Evolutionary conservation across 768 basidiomycete species (phyloP).

Genomic region (Boletus patriciae): DNA sequence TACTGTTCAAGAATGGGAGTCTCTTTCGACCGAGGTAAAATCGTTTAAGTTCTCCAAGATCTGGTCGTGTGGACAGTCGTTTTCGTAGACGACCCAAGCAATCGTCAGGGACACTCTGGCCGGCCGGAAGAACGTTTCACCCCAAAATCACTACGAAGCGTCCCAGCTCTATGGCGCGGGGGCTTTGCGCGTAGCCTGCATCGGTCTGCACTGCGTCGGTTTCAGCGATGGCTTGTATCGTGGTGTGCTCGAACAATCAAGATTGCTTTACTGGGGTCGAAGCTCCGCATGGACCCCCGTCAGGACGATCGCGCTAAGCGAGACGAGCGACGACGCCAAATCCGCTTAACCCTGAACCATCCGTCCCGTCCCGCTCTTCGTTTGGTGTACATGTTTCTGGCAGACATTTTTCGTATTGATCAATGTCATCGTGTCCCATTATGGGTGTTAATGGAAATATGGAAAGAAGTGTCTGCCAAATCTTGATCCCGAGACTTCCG

Average conservation of each 20-base stretch:
- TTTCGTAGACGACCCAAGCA: conserved; percentile 56
- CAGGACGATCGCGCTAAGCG: conserved; percentile 9
- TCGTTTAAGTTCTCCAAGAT: not conserved
- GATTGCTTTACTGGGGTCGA: conserved; percentile 27
- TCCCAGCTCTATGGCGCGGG: conserved; percentile 71
- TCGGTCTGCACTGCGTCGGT: conserved; percentile 74
- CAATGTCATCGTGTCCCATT: not conserved
- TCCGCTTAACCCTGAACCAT: conserved; percentile 6
- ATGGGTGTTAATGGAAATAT: not conserved
- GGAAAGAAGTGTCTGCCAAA: not conserved
- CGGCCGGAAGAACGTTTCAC: conserved; percentile 71
- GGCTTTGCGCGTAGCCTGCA: conserved; percentile 69
- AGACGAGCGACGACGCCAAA: conserved; percentile 16
- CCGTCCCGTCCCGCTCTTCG: not conserved
- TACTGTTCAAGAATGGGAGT: conserved; percentile 66
- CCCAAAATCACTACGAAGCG: conserved; percentile 75
- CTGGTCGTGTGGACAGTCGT: conserved; percentile 3
- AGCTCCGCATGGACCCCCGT: conserved; percentile 15
- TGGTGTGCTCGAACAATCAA: conserved; percentile 63
- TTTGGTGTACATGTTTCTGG: not conserved
- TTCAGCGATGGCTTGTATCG: conserved; percentile 70
- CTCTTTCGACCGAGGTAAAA: conserved; percentile 60
- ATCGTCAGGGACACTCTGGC: conserved; percentile 72
- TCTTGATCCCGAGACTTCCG: not conserved
- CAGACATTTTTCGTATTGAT: conserved; percentile 2